Evolutionary conservation across 805 yeast genomes (phyloP), one percentile per base, ranked within the genome.

Genomic region (Starmerella vitae): DNA sequence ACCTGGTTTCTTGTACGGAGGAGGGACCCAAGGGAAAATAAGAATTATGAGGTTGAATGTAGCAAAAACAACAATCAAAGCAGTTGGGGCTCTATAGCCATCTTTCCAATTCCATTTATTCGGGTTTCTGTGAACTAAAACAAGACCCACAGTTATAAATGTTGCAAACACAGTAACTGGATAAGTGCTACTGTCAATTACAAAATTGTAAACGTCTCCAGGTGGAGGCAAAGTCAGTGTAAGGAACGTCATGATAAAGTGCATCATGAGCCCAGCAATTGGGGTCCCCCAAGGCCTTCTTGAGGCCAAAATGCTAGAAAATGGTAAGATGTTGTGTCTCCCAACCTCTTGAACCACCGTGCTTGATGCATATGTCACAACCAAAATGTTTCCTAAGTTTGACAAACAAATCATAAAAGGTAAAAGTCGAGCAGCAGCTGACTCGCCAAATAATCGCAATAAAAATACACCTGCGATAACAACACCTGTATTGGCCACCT

Each of bases 391-490:
- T 2, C 82, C 82, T 33, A 76, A 59, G 39, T 74, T 75, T 13
- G 79, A 75, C 18, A 72, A 53, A 3, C 78, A 69, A n/a, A 75
- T 74, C 17, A 72, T 57, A 9, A 74, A 53, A 1, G 81, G 80
- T 25, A 75, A 58, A 0, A 72, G 46, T 8, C 69, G 55, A 3
- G 65, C 62, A 0, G 76, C 70, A 14, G 68, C 53, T 7, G 70
- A 63, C 41, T 69, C 68, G 4, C 79, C 80, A 56, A 75, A 74
- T 10, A 75, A 62, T 48, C 67, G 68, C 37, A 65, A 60, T 60
- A 75, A 72, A 55, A 70, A 75, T 3, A 70, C 61, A 9, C 80
- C 82, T 0, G 82, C 81, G 9, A 76, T 71, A 20, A 76, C 58
- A 2, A 71, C 78, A 0, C 82, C 82, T 4, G 78, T 69, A 22